Evolutionary conservation across 164 flowering plant species (phyloP).

Genomic region (Liriodendron chinense): DNA sequence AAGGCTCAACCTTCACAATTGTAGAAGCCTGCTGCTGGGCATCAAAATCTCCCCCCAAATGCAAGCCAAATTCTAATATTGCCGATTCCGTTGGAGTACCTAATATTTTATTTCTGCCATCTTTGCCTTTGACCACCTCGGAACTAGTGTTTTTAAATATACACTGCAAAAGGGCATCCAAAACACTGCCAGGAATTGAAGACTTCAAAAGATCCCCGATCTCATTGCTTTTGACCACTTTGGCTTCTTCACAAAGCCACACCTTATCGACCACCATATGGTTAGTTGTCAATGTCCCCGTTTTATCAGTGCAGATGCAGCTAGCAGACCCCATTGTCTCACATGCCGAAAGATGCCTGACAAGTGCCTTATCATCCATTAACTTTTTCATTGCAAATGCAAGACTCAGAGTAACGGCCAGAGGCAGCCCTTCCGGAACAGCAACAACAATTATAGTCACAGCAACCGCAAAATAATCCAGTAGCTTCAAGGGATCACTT

Average conservation of each 20-base stretch:
- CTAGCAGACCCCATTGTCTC: conserved; percentile 63
- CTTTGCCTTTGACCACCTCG: conserved; percentile 57
- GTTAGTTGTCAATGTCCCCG: conserved; percentile 59
- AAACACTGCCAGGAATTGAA: conserved; percentile 20
- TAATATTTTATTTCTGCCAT: conserved; percentile 49
- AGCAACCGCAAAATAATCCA: conserved; percentile 47
- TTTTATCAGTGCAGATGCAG: conserved; percentile 55
- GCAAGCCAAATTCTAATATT: conserved; percentile 61
- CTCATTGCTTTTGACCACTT: conserved; percentile 17
- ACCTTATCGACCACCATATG: conserved; percentile 44
- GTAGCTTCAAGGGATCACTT: conserved; percentile 34
- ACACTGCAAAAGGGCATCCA: conserved; percentile 32
- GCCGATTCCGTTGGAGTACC: conserved; percentile 85
- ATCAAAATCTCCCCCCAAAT: conserved; percentile 51
- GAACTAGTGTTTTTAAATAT: conserved; percentile 44
- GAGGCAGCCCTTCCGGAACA: conserved; percentile 58
- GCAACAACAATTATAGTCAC: conserved; percentile 62
- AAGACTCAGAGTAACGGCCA: conserved; percentile 58
- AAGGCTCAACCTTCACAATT: conserved; percentile 64
- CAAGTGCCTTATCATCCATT: conserved; percentile 48
- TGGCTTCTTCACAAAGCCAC: conserved; percentile 34
- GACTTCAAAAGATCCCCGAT: conserved; percentile 10
- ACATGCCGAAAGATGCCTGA: conserved; percentile 53
- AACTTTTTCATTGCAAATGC: conserved; percentile 59
- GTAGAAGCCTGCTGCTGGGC: conserved; percentile 29